Evolutionary conservation across 345 rosid genomes (phyloP).

Genomic region (Gossypium anomalum): DNA sequence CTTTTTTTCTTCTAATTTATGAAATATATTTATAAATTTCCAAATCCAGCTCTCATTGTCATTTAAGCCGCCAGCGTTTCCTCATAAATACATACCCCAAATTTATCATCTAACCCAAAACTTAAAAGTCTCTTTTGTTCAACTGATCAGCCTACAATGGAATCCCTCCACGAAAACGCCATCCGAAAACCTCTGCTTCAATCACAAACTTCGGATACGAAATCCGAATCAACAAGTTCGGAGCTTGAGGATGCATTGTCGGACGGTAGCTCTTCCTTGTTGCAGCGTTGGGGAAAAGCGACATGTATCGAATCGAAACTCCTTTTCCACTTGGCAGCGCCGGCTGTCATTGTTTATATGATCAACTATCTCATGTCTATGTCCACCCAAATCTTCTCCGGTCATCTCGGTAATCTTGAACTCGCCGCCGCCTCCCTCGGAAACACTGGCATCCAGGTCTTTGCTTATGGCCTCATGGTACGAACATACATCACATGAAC

Average conservation of each 20-base stretch:
- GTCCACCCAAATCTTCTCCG: constrained; percentile 52
- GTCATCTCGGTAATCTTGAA: constrained; percentile 54
- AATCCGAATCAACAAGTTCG: constrained; percentile 13
- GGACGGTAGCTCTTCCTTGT: constrained; percentile 10
- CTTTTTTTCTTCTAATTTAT: no score
- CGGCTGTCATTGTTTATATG: constrained; percentile 43
- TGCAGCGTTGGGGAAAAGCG: constrained; percentile 24
- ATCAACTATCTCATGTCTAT: constrained; percentile 45
- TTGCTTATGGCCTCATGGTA: constrained; percentile 53
- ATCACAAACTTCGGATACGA: neutral
- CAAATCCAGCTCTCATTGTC: no score
- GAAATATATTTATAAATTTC: no score
- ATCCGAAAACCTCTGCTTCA: constrained; percentile 13
- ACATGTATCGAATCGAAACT: constrained; percentile 40
- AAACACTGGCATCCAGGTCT: constrained; percentile 49
- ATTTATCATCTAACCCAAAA: no score
- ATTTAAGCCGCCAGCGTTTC: no score
- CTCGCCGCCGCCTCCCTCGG: constrained; percentile 57
- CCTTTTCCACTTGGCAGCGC: constrained; percentile 41
- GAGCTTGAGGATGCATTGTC: constrained; percentile 31
- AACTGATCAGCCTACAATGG: neutral
- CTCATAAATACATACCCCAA: no score
- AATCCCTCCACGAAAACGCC: neutral
- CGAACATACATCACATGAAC: neutral
- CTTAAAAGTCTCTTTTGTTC: neutral